phyloP scores from a whole-genome alignment of 352 stramenopile genomes.

The Pythium insidiosum region DNA sequence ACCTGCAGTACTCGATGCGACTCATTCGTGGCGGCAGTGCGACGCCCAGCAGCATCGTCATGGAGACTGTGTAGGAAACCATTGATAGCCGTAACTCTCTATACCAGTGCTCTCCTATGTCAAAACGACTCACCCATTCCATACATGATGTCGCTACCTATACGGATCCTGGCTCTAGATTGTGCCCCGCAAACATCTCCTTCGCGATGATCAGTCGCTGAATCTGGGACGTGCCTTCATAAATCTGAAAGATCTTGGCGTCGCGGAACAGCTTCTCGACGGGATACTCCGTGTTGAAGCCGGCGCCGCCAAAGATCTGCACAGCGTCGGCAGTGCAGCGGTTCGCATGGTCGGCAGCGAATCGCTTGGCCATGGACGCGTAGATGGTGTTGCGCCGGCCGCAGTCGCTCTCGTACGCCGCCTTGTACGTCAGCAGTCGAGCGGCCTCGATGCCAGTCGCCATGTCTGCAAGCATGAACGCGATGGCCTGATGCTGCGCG shows the following conservation, averaged over 20 bases:
- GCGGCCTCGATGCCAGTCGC: conserved; percentile 84
- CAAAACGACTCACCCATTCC: neutral
- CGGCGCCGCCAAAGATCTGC: conserved; percentile 87
- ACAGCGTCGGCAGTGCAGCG: conserved; percentile 80
- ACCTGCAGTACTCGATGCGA: conserved; percentile 69
- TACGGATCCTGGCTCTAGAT: conserved; percentile 66
- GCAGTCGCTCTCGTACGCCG: conserved; percentile 85
- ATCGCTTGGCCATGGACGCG: conserved; percentile 90
- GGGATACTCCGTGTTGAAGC: conserved; percentile 89
- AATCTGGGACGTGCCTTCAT: conserved; percentile 90
- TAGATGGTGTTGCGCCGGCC: conserved; percentile 86
- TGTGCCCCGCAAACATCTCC: conserved; percentile 70
- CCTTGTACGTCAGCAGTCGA: conserved; percentile 83
- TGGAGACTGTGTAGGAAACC: conserved; percentile 73
- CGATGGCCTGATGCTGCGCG: conserved; percentile 82
- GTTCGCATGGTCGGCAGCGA: conserved; percentile 83
- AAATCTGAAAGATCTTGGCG: conserved; percentile 90
- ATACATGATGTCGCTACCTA: neutral
- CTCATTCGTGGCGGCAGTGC: conserved; percentile 62
- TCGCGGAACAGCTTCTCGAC: conserved; percentile 92
- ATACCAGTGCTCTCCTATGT: neutral
- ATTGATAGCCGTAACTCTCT: neutral
- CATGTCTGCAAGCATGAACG: conserved; percentile 90
- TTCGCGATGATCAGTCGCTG: conserved; percentile 88
- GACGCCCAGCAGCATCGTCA: conserved; percentile 48